Evolutionary conservation across 2,329 filamentous ascomycete species (phyloP), one percentile per base, ranked within the genome.

Genomic region (Ophiostoma ips): DNA sequence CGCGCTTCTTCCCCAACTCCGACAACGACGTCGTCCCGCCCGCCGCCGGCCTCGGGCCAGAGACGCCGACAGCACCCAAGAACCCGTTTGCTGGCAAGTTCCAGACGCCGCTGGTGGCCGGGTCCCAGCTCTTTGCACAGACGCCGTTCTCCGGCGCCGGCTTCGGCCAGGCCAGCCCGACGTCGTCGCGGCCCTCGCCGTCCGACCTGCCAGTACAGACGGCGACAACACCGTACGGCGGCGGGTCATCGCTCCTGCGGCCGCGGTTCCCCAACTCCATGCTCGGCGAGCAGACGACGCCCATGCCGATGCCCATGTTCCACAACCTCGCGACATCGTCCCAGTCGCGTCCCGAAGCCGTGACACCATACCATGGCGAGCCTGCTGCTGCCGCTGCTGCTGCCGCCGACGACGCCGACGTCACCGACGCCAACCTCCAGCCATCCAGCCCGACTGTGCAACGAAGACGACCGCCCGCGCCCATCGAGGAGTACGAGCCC

Each of bases 101-200:
- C 55, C 62, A 48, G 60, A 61, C 50, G 55, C 62, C 51, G 52
- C 59, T 62, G 56, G 65, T 66, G 58, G 63, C 55, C 49, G 66
- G 59, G 58, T 71, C 73, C 8, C 75, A 79, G 58, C 63, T 79
- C 9, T 79, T 79, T 55, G 68, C 65, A 1, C 70, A 72, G 55
- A 78, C 76, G 0, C 76, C 76, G 54, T 65, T 65, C 31, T 77
- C 76, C 2, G 77, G n/a, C n/a, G n/a, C 75, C 1, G 73, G 68
- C 1, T 58, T 69, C 15, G 75, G 71, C 56, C 66, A 49, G 12
- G 50, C 65, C 43, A 79, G 74, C 52, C 76, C 76, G 18, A 78
- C 75, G 0, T 78, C 74, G 1, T 79, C 75, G 1, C 67, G 75
- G 11, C 76, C 76, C 0, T 79, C 76, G 1, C 75, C 75, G 0